Evolutionary conservation across 2,329 filamentous ascomycete genomes (phyloP).

Genomic region (Thelonectria olida): DNA sequence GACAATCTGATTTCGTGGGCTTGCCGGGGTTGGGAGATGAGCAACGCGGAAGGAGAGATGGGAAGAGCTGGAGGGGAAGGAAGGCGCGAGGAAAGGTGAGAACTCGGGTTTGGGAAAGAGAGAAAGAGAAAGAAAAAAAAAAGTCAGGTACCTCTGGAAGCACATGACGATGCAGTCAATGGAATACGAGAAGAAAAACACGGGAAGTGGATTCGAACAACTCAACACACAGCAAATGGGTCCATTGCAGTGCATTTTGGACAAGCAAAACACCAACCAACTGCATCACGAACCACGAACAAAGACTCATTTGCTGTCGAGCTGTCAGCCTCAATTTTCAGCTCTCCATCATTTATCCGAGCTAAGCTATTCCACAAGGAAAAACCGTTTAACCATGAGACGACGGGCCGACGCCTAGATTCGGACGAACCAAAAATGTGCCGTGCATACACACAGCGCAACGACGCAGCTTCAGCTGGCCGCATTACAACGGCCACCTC

Average conservation of each 20-base stretch:
- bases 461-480: slow-evolving; percentile 10
- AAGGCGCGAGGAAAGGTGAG: neutral
- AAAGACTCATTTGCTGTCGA: neutral
- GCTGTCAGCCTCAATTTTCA: neutral
- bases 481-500: slow-evolving; percentile 6
- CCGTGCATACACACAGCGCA: neutral
- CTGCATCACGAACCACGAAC: neutral
- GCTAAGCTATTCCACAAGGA: too few species aligned
- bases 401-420: slow-evolving; percentile 9
- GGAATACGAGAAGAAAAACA: slow-evolving; percentile 8
- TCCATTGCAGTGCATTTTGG: neutral
- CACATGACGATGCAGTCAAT: too few species aligned
- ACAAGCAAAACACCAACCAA: neutral
- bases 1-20: neutral
- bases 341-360: neutral
- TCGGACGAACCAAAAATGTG: slow-evolving; percentile 1
- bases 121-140: neutral
- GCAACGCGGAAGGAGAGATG: slow-evolving; percentile 12
- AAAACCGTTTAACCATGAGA: too few species aligned
- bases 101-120: neutral
- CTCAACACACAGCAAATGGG: neutral
- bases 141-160: too few species aligned
- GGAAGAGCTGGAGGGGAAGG: neutral
- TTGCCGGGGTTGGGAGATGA: slow-evolving; percentile 16
- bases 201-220: slow-evolving; percentile 18